phyloP scores from a whole-genome alignment of 2,329 filamentous ascomycete species.

The Ceratocystis lukuohia region DNA sequence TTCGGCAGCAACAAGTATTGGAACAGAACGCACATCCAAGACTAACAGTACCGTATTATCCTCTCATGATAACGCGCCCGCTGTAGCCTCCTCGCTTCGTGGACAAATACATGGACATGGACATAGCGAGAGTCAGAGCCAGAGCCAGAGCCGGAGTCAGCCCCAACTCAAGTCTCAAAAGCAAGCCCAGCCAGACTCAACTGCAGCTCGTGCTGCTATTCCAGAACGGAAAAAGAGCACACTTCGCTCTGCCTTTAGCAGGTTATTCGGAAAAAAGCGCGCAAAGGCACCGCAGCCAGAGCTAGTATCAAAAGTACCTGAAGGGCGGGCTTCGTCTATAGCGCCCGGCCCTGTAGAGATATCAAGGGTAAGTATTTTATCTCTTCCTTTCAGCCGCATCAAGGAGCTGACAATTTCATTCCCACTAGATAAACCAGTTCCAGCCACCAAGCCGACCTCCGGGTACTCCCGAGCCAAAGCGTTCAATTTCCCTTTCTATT shows the following conservation, averaged over 20 bases:
- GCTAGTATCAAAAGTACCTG: conserved; percentile 22
- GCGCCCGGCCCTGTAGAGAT: background rate
- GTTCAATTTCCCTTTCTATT: conserved; percentile 45
- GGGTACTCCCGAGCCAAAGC: conserved; percentile 31
- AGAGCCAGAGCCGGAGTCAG: background rate
- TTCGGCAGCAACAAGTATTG: conserved; percentile 15
- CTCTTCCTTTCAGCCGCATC: too few species aligned
- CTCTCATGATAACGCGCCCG: background rate
- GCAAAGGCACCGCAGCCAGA: conserved; percentile 22
- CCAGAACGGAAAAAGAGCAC: conserved; percentile 46
- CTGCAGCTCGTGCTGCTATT: conserved; percentile 17
- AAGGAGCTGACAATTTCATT: background rate
- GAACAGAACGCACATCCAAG: conserved; percentile 10
- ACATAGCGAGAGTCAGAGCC: background rate
- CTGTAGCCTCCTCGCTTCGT: conserved; percentile 9
- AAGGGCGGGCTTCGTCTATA: background rate
- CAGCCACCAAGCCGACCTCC: background rate
- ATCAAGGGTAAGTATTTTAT: background rate
- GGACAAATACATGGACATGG: background rate
- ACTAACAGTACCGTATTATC: conserved; percentile 6
- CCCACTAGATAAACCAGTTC: background rate
- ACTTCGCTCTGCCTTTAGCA: conserved; percentile 41
- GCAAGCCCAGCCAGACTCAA: conserved; percentile 21
- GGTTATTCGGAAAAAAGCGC: conserved; percentile 47
- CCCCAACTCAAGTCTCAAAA: background rate